Percentiles rank a stretch among this genome's conserved stretches.
Evolutionary conservation across 345 rosid genomes (phyloP).

Genomic region (Boechera retrofracta): DNA sequence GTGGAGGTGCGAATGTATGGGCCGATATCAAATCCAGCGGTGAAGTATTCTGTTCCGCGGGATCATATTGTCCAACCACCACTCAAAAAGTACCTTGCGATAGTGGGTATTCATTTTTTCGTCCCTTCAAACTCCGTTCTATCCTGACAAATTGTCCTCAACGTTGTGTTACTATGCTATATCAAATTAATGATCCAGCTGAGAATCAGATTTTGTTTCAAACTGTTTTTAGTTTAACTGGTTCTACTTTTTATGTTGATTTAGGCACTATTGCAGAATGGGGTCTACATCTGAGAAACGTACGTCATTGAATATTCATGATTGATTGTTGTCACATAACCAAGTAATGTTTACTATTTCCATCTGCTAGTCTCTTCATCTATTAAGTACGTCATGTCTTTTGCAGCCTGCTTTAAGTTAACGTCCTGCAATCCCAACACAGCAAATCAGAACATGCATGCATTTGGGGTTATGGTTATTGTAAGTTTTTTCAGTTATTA

Average conservation of each 20-base stretch:
- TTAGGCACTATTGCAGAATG: conserved; percentile 80
- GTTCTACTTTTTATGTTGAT: conserved; percentile 30
- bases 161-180: neutral
- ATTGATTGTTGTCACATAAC: neutral
- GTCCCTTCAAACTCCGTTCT: conserved; percentile 31
- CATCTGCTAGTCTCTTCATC: conserved; percentile 28
- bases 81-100: conserved; percentile 47
- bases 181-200: conserved; percentile 4
- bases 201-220: neutral
- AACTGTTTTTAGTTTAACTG: neutral
- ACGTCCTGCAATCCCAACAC: conserved; percentile 71
- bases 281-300: conserved; percentile 83
- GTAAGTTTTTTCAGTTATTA: conserved; percentile 53
- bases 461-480: conserved; percentile 80
- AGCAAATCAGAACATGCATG: conserved; percentile 77
- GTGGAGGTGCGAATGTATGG: conserved; percentile 98
- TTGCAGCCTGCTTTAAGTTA: conserved; percentile 84
- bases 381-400: conserved; percentile 33
- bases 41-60: conserved; percentile 79
- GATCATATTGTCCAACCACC: conserved; percentile 68
- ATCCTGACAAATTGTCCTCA: neutral
- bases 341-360: conserved; percentile 12
- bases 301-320: conserved; percentile 42
- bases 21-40: conserved; percentile 68
- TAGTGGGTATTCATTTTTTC: conserved; percentile 60